Evolutionary conservation across 208 protist species (phyloP), one percentile per base, ranked within the genome.

Genomic region (Crithidia expoeki): DNA sequence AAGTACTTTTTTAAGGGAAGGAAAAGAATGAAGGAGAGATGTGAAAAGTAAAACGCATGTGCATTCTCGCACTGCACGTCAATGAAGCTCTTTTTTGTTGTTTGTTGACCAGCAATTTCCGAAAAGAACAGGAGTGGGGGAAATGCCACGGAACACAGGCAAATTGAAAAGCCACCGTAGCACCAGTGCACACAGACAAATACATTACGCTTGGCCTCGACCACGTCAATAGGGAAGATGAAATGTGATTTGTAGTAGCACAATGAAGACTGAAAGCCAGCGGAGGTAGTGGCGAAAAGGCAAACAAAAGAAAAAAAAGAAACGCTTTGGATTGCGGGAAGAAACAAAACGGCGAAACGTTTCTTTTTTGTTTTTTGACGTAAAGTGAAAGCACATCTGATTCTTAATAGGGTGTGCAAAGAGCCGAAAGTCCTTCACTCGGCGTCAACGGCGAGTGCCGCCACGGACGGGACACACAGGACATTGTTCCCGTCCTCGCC

Each of bases 401-500:
- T 56, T 21, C 19, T 4, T 4, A 56, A 47, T n/a, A n/a, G n/a
- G n/a, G n/a, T n/a, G n/a, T n/a, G n/a, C n/a, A 51, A 67, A 52
- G 21, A 44, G 9, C 34, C 28, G 36, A 44, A 4, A 36, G 21
- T 14, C 4, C 32, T 6, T 70, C 34, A 76, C 49, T 70, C 63
- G 7, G 53, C 19, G 12, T 65, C 57, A 25, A 71, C 40, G 32
- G 53, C 62, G 27, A 84, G 51, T 33, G 58, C 58, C 27, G 60
- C 55, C 17, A 74, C 57, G 4, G 70, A 77, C 6, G 69, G 50
- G 16, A 84, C 59, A 27, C 63, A 74, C 4, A 68, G 40, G 2
- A 94, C 84, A 49, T 91, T 85, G 30, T 34, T 36, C 10, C 74
- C 81, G 0, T 57, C 42, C 19, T 71, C 51, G 19, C 60, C 34